A percentile compares a stretch with the other conserved stretches of the same genome.
These are phyloP conservation scores for Morella rubra DNA, from an alignment of 306 rosid species.

Conservation along the genomic window DNA sequence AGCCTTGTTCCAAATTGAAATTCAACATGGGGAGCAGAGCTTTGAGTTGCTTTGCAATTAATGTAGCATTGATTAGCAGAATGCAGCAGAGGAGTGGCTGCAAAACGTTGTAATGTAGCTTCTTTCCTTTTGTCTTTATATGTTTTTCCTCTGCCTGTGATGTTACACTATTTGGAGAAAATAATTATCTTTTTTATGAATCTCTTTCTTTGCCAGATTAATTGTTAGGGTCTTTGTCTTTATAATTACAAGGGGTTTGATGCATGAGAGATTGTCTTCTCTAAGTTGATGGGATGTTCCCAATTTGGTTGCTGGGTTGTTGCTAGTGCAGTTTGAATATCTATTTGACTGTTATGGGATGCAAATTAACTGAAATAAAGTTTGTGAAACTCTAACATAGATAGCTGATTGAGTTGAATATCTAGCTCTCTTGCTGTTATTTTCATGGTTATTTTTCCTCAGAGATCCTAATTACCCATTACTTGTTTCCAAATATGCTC, in stretches of 20 bases:
- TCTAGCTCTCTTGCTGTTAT: not conserved
- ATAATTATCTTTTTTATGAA: not conserved
- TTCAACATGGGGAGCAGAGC: not conserved
- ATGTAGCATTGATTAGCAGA: not conserved
- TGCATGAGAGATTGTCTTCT: not conserved
- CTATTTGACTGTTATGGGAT: not conserved
- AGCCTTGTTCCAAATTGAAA: not conserved
- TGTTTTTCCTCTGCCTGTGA: not conserved
- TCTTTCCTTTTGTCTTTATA: not conserved
- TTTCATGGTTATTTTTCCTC: not conserved
- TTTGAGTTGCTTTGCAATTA: not conserved
- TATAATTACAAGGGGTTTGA: not conserved
- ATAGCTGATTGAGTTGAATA: not conserved
- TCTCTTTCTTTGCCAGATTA: not conserved
- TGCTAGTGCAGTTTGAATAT: not conserved
- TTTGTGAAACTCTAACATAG: too few species aligned
- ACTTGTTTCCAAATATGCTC: slow-evolving; percentile 1
- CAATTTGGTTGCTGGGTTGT: not conserved
- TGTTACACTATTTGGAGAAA: not conserved
- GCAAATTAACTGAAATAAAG: not conserved
- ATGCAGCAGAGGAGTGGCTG: not conserved
- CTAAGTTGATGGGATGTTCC: not conserved
- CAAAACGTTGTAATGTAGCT: not conserved
- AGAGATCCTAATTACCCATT: slow-evolving; percentile 3
- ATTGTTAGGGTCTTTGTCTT: not conserved